Base-by-base conservation (phyloP, 2,329 filamentous ascomycete genomes). In the Pezicula carpinea region DNA sequence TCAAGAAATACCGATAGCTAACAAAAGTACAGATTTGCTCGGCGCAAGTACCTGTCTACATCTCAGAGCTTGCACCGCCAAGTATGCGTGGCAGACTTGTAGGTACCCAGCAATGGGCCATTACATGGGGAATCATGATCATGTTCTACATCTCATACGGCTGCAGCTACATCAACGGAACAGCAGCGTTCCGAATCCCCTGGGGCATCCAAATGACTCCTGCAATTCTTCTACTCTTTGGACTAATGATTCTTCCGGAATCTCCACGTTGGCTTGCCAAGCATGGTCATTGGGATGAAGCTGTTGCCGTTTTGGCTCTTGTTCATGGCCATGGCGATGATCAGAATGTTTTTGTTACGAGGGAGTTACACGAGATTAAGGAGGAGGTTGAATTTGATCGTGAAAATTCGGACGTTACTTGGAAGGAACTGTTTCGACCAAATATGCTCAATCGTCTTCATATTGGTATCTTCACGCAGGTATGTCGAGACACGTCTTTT, bases 301-400 rank as follows among this genome's bases (percentile, higher is more conserved):
- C 66, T 17, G 69, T 77, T 3, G 8, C 48, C 10, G 59, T 61
- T 18, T 53, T 63, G 33, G 55, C 61, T 39, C 47, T 63, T 32
- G 70, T 87, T 2, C 83, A 87, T 58, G 82, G 76, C 31, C 73
- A 83, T 45, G 85, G 86, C 1, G 77, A 90, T 52, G 67, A 70
- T 1, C 72, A 81, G 57, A 77, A 77, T 35, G 76, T 80, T 0
- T 85, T 87, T 53, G 87, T 92, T 8, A 66, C 67, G 8, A 75
- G 71, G 22, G 88, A 93, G 63, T 69, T 87, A 61, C 69, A 80
- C 15, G 86, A 91, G 54, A 92, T 93, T 61, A 77, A 79, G 53
- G 79, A 85, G 32, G 83, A 82, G 65, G 79, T 83, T 58, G 82
- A 87, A 39, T 84, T 90, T 52, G 86, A 91, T 65, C 75, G 79